Base-by-base conservation (phyloP, 1,284 basidiomycete genomes). In the Austroboletus rostrupii region DNA sequence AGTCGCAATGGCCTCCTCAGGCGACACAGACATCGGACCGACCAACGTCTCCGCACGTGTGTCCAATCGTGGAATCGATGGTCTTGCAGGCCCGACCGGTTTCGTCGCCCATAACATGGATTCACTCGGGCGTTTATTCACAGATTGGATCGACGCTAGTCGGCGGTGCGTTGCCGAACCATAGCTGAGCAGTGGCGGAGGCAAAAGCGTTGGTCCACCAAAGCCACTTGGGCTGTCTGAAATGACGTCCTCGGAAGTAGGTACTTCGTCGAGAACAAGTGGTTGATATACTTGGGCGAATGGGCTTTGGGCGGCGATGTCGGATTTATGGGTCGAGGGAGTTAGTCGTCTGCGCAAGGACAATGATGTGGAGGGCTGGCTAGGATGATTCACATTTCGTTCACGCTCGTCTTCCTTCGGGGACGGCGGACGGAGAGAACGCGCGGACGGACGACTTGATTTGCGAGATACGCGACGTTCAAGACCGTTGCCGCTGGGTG, bases 231-330 rank as follows among this genome's bases (percentile, higher is more conserved):
- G 45, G 1, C 17, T 40, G 33, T 61, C 56, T 19, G 52, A 53
- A 10, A 16, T 26, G 10, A 23, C 20, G 28, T 73, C 69, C 50
- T 78, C 73, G 2, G 61, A 55, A 17, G 65, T 66, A 21, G 72
- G 40, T 3, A 16, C 68, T 13, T 81, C 78, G 43, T 81, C 79
- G 16, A 83, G 68, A 9, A 83, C 53, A 17, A 88, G 57, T 4
- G 87, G 84, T 51, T 83, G 82, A 62, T 80, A 90, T 13, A 87
- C 72, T 61, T 88, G 85, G 4, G 86, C 85, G 2, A 90, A 72
- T 17, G 87, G 87, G 45, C 62, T 73, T 23, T 77, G 74, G 5
- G 67, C 61, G 5, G 67, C 61, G 29, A 68, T 55, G 36, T 81
- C 77, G 8, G 65, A 53, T 37, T 72, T 76, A 38, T 67, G 70